Evolutionary conservation across 306 rosid genomes (phyloP).

Genomic region (Dalbergia cultrata): DNA sequence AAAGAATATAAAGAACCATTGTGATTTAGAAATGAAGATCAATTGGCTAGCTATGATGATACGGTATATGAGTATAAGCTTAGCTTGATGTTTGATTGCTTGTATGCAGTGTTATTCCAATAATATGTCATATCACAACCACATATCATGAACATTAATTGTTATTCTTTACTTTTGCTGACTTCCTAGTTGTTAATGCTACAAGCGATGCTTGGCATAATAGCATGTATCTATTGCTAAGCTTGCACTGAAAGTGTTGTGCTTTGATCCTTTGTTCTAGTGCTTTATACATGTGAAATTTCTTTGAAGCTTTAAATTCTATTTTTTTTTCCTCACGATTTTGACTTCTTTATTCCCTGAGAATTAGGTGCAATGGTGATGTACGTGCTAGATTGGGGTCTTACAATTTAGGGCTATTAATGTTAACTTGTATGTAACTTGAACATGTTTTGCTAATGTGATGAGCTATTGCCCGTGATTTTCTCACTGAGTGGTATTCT

Average conservation of each 20-base stretch:
- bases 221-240: background rate
- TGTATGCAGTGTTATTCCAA: slow-evolving; percentile 24
- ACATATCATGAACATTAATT: background rate
- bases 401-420: slow-evolving; percentile 9
- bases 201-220: background rate
- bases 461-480: background rate
- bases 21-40: slow-evolving; percentile 30
- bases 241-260: slow-evolving; percentile 17
- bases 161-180: slow-evolving; percentile 6
- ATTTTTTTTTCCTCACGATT: background rate
- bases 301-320: background rate
- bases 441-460: slow-evolving; percentile 9
- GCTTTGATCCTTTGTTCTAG: background rate
- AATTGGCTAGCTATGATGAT: slow-evolving; percentile 15
- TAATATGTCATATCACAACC: slow-evolving; percentile 7
- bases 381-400: no score
- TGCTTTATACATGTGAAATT: background rate
- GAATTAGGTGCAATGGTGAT: no score
- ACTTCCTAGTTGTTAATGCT: background rate
- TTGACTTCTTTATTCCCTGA: no score
- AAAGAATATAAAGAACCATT: background rate
- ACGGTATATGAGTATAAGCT: background rate
- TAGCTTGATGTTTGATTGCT: slow-evolving; percentile 1
- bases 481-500: background rate
- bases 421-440: background rate